These are phyloP conservation scores for Coffea canephora DNA, from an alignment of 257 asterid genomes.

Conservation along the genomic window DNA sequence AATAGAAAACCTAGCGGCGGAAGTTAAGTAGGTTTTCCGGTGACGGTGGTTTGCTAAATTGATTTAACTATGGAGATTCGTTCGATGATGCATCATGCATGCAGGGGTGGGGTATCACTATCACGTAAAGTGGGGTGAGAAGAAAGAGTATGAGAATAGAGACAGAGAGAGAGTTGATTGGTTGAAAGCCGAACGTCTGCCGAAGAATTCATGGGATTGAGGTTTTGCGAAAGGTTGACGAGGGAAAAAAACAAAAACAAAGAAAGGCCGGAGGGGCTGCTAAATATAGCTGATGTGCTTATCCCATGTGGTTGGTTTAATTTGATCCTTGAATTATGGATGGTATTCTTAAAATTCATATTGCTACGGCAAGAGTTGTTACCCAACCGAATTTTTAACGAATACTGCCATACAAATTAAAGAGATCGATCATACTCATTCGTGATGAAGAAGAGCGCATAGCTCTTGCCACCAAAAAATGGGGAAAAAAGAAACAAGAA, in stretches of 20 bases:
- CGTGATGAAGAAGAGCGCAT: neutral
- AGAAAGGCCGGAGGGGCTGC: neutral
- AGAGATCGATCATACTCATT: too few species aligned
- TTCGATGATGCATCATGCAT: too few species aligned
- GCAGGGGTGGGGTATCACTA: too few species aligned
- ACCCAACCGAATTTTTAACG: neutral
- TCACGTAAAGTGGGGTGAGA: neutral
- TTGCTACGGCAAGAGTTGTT: neutral
- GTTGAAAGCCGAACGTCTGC: neutral
- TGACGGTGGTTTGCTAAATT: constrained; percentile 41
- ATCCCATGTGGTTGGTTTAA: constrained; percentile 35
- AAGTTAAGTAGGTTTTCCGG: constrained; percentile 15
- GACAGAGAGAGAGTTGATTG: neutral
- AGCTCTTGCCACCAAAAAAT: neutral
- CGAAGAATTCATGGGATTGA: neutral
- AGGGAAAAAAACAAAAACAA: neutral
- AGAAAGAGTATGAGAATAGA: neutral
- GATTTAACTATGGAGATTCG: neutral
- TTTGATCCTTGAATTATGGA: neutral
- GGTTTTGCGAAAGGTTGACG: neutral
- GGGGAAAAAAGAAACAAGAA: neutral
- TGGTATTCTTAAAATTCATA: neutral
- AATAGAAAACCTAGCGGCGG: constrained; percentile 31
- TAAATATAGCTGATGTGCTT: constrained; percentile 5
- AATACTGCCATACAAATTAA: too few species aligned